Evolutionary conservation across 306 rosid species (phyloP).

Genomic region (Pterocarpus macrocarpus): DNA sequence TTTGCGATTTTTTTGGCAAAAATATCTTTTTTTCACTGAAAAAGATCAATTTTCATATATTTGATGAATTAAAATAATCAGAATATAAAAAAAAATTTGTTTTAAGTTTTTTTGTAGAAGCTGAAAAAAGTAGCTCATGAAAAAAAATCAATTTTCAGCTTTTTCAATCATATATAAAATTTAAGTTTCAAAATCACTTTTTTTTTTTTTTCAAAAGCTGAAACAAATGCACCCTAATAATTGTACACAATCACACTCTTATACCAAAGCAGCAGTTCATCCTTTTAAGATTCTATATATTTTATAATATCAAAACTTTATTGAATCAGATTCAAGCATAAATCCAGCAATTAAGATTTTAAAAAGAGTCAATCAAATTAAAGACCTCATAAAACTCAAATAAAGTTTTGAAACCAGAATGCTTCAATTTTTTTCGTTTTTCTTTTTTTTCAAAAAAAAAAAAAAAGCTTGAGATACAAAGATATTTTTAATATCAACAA

Average conservation of each 20-base stretch:
- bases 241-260: not conserved
- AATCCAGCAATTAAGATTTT: not conserved
- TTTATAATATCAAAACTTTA: slow-evolving; percentile 5
- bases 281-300: not conserved
- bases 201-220: too few relatives aligned
- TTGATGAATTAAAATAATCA: too few relatives aligned
- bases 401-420: not conserved
- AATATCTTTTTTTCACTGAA: too few relatives aligned
- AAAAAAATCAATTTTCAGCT: too few relatives aligned
- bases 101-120: too few relatives aligned
- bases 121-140: too few relatives aligned
- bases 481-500: not conserved
- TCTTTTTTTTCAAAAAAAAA: too few relatives aligned
- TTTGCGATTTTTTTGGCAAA: too few relatives aligned
- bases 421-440: not conserved
- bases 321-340: slow-evolving; percentile 11
- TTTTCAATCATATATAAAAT: too few relatives aligned
- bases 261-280: slow-evolving; percentile 13
- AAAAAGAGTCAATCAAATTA: not conserved
- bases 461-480: not conserved
- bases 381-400: not conserved
- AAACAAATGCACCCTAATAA: not conserved
- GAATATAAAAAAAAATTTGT: too few relatives aligned
- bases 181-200: too few relatives aligned
- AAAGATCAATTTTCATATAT: too few relatives aligned